Base-by-base conservation (phyloP, 164 flowering plant genomes). In the Vitis rotundifolia region DNA sequence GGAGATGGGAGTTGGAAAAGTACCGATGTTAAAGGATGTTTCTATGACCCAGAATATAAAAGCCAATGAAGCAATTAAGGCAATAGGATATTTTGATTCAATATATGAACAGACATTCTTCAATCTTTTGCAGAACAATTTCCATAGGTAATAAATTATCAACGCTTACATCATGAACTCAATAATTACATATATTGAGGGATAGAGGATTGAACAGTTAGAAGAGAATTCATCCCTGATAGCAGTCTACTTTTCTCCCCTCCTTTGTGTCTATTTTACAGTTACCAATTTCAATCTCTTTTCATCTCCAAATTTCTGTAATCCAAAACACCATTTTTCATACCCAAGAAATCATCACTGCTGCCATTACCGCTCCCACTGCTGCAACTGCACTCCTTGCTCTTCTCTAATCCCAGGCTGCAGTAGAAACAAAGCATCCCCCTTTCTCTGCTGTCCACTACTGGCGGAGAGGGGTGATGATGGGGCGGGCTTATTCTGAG, bases 401-500 rank as follows among this genome's bases (percentile, higher is more conserved):
- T 60, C 12, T 60, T 29, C 29, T 29, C 12, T 12, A 60, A 10
- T 22, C 63, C 63, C 64, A 61, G 9, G n/a, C 47, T 37, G 65
- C 65, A 62, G 10, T 44, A 29, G 37, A 62, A n/a, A 62, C 65
- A 62, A 7, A 62, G 11, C 31, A 22, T 15, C 14, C 22, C 47
- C 19, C 48, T 48, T 19, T 51, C 51, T 11, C 52, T 4, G 52
- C 53, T 48, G 22, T 14, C 49, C 53, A 48, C 29, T 53, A 6
- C 18, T 44, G 31, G 11, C 8, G 9, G 47, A 7, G 19, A 49
- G 56, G 15, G 54, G 9, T 63, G 68, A 2, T 79, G 75, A 60
- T 52, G 67, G 12, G 84, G 88, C 14, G 80, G 91, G 71, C 89
- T 84, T 14, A 88, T 88, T 74, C 82, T 79, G 29, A 88, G 84